Base-by-base conservation (phyloP, 306 rosid species). In the Bauhinia variegata region DNA sequence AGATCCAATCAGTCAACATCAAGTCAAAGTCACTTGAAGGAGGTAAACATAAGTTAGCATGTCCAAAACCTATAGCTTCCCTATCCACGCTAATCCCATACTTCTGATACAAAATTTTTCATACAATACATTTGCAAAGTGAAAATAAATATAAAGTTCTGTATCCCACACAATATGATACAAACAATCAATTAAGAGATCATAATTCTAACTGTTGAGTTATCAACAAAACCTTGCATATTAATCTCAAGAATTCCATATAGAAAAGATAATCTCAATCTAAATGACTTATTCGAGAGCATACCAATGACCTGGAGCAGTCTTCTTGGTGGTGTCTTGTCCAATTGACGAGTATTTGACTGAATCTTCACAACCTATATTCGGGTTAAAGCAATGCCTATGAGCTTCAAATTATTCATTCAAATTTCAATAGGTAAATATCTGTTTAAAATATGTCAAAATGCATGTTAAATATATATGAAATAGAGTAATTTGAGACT, bases 221-320 rank as follows among this genome's bases (percentile, higher is more conserved):
- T 11, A 41, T 1, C 47, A 1, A 44, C 44, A 70, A 38, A 36
- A 23, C 50, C 36, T 18, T 23, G 36, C 36, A 34, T 31, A 31
- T 42, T 34, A 8, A 43, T 30, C 49, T 78, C 56, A 71, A 65
- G 12, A 46, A 43, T 53, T 54, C 66, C 37, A 63, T n/a, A 67
- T 28, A 63, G 54, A 71, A 55, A 67, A 51, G 32, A 59, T 60
- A 66, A 61, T 31, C 56, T 54, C 23, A 28, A 44, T 18, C 46
- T 38, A 48, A n/a, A 60, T 37, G 60, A 65, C 50, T 42, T 59
- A 68, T 67, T 19, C 47, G 62, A 75, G 68, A 65, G 68, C 95
- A 54, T 93, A 93, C 99, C 99, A 76, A 85, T 83, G 80, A 93
- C 96, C 88, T 88, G 99, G 75, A 93, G 92, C 75, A 88, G 85